Base-by-base conservation (phyloP, 305 asterid species). In the Lippia alba region DNA sequence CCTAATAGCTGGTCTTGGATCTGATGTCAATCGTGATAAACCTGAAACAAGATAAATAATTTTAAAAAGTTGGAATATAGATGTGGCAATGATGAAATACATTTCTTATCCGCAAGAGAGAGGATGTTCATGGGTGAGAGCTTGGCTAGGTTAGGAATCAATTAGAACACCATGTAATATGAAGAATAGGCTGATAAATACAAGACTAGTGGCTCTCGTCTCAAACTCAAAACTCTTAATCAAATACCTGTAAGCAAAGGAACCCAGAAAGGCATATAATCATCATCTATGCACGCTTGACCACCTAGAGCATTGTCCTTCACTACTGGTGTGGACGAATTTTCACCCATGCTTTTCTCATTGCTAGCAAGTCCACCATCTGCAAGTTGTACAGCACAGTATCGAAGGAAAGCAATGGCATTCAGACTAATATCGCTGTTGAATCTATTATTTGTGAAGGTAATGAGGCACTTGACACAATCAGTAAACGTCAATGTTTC, bases 391-490 rank as follows among this genome's bases (percentile, higher is more conserved):
- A 89, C 92, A 77, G 99, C 99, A 78, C 99, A 95, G 82, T 85
- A 95, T 71, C 99, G 97, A 72, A 95, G 96, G 80, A 95, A 95
- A 71, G 99, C 99, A 76, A 95, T 95, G 57, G 99, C 99, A 71
- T 95, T 95, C 84, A 95, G 96, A 87, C 99, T 92, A 59, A 95
- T 90, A 75, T 92, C 99, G 61, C 94, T 92, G 88, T 95, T 92
- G 83, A 92, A 95, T 82, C 89, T 87, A 83, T 91, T 95, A 73
- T 80, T 91, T 66, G 99, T 95, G 87, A 95, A 95, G 53, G 97
- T 86, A 80, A 95, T 89, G 75, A 95, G 96, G 87, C 99, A 95
- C 74, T 81, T 92, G 49, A 95, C 99, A 63, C 99, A 95, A 78
- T 95, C 98, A 34, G 97, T 95, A 72, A 95, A 95, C 57, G 87